A percentile compares a stretch with the other conserved stretches of the same genome.
Evolutionary conservation across 2,329 filamentous ascomycete genomes (phyloP).

Genomic region (Boeremia lycopersici): DNA sequence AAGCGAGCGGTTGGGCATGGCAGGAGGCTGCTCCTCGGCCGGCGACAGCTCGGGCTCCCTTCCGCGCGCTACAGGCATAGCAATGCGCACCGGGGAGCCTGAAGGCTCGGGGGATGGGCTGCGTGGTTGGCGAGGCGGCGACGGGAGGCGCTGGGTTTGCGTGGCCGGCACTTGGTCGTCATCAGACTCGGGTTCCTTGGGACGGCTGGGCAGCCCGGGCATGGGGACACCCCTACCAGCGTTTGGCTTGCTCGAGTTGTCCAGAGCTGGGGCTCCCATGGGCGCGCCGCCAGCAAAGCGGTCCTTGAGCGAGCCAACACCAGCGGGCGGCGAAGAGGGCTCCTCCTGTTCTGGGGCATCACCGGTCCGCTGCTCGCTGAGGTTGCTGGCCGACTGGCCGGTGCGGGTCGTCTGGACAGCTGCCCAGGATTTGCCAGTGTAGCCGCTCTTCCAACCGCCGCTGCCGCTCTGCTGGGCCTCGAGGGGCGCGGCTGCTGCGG

Average conservation of each 20-base stretch:
- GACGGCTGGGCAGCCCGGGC: conserved; percentile 73
- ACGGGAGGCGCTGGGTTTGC: conserved; percentile 56
- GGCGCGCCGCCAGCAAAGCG: conserved; percentile 80
- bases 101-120: conserved; percentile 60
- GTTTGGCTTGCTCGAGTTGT: conserved; percentile 71
- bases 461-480: conserved; percentile 72
- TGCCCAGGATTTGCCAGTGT: conserved; percentile 87
- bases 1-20: conserved; percentile 69
- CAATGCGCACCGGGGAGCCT: conserved; percentile 80
- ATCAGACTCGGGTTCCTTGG: conserved; percentile 51
- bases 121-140: conserved; percentile 48
- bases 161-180: conserved; percentile 59
- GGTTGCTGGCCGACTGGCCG: conserved; percentile 63
- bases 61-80: conserved; percentile 78
- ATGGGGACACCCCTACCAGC: conserved; percentile 73
- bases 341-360: conserved; percentile 54
- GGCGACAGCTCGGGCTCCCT: conserved; percentile 59
- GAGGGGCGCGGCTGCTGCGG: conserved; percentile 47
- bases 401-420: conserved; percentile 77
- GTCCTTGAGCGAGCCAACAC: conserved; percentile 77
- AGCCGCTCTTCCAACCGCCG: conserved; percentile 87
- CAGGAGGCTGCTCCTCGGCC: conserved; percentile 56
- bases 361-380: conserved; percentile 69
- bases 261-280: conserved; percentile 61
- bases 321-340: conserved; percentile 60